A percentile compares a stretch with the other conserved stretches of the same genome.
Conservation (phyloP, 73 alveolate species). For the Diophrys sp. region DNA sequence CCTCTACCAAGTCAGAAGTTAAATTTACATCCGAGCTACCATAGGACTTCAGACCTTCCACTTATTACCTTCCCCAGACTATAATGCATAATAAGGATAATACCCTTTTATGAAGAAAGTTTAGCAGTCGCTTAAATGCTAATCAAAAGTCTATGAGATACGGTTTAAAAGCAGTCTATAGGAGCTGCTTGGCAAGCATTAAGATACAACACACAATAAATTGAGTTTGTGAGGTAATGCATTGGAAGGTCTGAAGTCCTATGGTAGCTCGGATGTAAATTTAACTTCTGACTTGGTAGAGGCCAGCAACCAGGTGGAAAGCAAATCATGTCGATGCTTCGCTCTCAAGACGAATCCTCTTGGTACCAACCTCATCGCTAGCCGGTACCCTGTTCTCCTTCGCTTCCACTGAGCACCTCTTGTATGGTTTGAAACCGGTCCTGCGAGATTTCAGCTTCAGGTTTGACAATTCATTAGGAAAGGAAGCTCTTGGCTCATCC, state of each 20-base stretch:
- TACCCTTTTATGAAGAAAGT: too few relatives aligned
- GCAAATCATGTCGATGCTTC: constrained; percentile 6
- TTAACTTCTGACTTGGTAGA: constrained; percentile 4
- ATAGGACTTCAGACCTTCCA: constrained; percentile 6
- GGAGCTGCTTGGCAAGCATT: too few relatives aligned
- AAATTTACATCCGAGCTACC: constrained; percentile 3
- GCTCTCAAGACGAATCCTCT: constrained; percentile 7
- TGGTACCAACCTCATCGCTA: constrained; percentile 7
- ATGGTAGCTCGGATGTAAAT: constrained; percentile 3
- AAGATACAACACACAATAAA: too few relatives aligned
- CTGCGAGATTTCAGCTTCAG: constrained; percentile 7
- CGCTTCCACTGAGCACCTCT: constrained; percentile 9
- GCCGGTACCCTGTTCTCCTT: constrained; percentile 9
- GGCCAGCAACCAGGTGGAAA: constrained; percentile 9
- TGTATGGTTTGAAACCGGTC: constrained; percentile 6
- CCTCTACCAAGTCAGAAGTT: constrained; percentile 6
- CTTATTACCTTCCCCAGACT: too few relatives aligned
- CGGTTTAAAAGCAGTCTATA: too few relatives aligned
- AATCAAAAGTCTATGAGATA: too few relatives aligned
- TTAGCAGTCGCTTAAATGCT: too few relatives aligned
- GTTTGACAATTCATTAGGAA: constrained; percentile 3
- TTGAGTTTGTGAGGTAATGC: too few relatives aligned
- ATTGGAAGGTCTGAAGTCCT: constrained; percentile 7
- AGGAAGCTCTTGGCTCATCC: constrained; percentile 8
- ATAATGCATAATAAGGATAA: too few relatives aligned